phyloP scores from a whole-genome alignment of 306 rosid species.

The Castanea sativa region DNA sequence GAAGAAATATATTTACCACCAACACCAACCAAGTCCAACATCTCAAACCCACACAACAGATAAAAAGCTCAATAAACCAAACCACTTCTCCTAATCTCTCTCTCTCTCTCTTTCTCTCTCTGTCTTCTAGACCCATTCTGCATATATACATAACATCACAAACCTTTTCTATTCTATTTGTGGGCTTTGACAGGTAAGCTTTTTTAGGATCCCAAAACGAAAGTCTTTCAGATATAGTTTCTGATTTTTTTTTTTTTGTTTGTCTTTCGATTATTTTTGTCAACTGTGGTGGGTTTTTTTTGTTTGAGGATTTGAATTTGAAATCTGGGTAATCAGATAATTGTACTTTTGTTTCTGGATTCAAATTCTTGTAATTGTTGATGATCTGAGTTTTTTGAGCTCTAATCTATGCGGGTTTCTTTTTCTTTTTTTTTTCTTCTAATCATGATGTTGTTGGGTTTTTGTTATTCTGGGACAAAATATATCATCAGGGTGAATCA shows the following conservation, averaged over 20 bases:
- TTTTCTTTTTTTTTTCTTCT: not conserved
- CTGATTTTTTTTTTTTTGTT: not conserved
- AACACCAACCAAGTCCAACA: conserved; percentile 3
- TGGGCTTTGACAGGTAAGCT: conserved; percentile 22
- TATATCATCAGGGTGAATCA: not conserved
- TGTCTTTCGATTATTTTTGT: not conserved
- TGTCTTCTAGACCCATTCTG: not conserved
- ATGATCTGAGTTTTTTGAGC: conserved; percentile 20
- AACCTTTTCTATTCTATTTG: conserved; percentile 9
- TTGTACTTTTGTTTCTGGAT: not conserved
- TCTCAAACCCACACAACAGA: conserved; percentile 5
- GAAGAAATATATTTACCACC: not conserved
- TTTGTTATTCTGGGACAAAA: not conserved
- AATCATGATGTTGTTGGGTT: not conserved
- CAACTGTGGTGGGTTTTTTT: not conserved
- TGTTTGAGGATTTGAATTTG: not conserved
- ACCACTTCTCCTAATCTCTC: not conserved
- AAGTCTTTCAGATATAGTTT: not conserved
- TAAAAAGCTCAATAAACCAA: not conserved
- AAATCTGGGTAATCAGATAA: not conserved
- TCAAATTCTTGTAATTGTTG: not conserved
- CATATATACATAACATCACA: not conserved
- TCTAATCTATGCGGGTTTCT: not conserved
- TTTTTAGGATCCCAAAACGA: not conserved
- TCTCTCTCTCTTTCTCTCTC: not conserved